phyloP scores from a whole-genome alignment of 495 filamentous ascomycete genomes.

The Annulohypoxylon bovei region DNA sequence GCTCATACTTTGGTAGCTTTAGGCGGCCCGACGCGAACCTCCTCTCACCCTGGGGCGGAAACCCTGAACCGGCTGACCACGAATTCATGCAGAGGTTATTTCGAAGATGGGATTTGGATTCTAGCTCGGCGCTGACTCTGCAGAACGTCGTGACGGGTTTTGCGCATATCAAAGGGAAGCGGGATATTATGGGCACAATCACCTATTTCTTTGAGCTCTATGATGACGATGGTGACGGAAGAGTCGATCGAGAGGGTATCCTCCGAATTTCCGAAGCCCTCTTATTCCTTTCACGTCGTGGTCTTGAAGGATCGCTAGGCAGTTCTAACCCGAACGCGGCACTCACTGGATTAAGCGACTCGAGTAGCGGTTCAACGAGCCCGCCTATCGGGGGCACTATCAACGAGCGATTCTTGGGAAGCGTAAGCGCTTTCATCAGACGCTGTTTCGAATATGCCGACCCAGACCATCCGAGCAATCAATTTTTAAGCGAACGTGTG shows the following conservation, averaged over 20 bases:
- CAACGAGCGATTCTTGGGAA: constrained; percentile 86
- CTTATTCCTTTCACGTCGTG: constrained; percentile 88
- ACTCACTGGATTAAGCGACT: constrained; percentile 50
- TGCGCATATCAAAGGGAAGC: constrained; percentile 87
- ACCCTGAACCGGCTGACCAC: constrained; percentile 88
- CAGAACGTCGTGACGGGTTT: constrained; percentile 92
- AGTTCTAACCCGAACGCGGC: constrained; percentile 54
- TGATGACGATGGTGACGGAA: constrained; percentile 90
- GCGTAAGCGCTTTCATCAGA: constrained; percentile 93
- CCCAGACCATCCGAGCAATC: constrained; percentile 78
- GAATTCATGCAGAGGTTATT: constrained; percentile 95
- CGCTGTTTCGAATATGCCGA: constrained; percentile 99
- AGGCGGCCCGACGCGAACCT: constrained; percentile 49
- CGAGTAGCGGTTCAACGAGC: constrained; percentile 33
- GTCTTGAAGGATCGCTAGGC: constrained; percentile 76
- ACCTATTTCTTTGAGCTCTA: constrained; percentile 98
- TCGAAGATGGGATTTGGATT: constrained; percentile 83
- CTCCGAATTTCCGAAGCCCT: constrained; percentile 93
- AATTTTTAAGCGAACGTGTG: constrained; percentile 45
- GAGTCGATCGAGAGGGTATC: constrained; percentile 96
- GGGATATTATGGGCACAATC: constrained; percentile 96
- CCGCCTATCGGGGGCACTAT: constrained; percentile 54
- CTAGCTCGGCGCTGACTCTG: constrained; percentile 77
- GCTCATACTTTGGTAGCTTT: constrained; percentile 63
- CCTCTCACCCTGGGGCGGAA: constrained; percentile 76